These are phyloP conservation scores for Fonsecaea nubica DNA, from an alignment of 2,329 filamentous ascomycete species.

Conservation along the genomic window DNA sequence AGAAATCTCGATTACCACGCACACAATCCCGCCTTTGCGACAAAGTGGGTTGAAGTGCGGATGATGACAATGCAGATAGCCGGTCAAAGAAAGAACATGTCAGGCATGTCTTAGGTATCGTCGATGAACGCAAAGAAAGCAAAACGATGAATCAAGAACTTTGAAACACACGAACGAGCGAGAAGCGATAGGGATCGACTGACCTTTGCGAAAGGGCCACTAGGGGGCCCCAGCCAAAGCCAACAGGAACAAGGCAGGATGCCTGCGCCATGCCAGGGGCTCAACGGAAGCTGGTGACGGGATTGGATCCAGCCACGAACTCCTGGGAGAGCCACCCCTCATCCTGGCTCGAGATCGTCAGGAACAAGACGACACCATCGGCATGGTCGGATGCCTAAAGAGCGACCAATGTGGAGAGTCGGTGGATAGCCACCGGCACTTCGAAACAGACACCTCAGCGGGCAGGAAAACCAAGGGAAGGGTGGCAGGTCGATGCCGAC, in stretches of 20 bases:
- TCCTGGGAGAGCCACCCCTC: constrained; percentile 14
- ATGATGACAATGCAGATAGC: constrained; percentile 13
- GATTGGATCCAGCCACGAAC: constrained; percentile 18
- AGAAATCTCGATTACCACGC: constrained; percentile 25
- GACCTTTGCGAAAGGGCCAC: constrained; percentile 10
- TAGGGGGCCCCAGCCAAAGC: constrained; percentile 3
- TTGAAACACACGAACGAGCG: constrained; percentile 17
- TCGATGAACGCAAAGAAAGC: constrained; percentile 2
- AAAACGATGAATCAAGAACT: constrained; percentile 10
- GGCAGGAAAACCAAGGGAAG: neutral
- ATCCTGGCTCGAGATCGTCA: constrained; percentile 26
- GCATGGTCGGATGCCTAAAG: constrained; percentile 6
- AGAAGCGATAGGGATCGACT: constrained; percentile 7
- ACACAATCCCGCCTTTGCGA: constrained; percentile 14
- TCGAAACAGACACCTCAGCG: constrained; percentile 19
- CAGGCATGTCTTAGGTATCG: neutral
- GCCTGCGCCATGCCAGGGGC: constrained; percentile 25
- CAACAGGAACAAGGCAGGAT: constrained; percentile 17
- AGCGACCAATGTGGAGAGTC: constrained; percentile 22
- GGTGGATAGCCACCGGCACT: constrained; percentile 15
- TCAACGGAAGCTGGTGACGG: neutral
- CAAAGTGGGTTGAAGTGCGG: constrained; percentile 5
- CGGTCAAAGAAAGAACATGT: constrained; percentile 1
- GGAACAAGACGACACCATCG: constrained; percentile 23
- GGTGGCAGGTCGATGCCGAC: constrained; percentile 4